Evolutionary conservation across 805 yeast species (phyloP), one percentile per base, ranked within the genome.

Genomic region (Wickerhamiella australiensis): DNA sequence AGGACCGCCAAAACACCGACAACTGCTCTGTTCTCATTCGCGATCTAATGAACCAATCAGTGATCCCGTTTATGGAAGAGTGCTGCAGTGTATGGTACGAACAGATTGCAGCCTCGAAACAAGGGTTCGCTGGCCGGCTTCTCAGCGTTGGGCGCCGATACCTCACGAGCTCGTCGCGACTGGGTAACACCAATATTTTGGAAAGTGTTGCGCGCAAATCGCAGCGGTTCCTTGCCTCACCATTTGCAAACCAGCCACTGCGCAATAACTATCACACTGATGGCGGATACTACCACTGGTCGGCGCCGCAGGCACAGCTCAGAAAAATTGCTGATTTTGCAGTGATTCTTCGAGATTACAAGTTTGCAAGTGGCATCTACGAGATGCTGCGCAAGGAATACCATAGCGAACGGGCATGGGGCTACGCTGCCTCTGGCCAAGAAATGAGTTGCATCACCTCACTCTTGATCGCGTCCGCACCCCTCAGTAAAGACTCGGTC

Each of bases 311-410:
- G 57, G 82, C 85, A 60, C 71, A 77, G 40, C 71, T 87, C 23
- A 70, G 97, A 46, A 82, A 83, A 60, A 68, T 90, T 23, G 97
- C 94, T 0, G 98, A 92, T 63, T 85, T 94, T 85, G 79, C 87
- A 5, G 78, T 90, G 59, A 85, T 92, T 79, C 66, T 88, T n/a
- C 76, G 87, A 33, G 96, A 92, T 67, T 90, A 82, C 70, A 80
- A 80, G 61, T 79, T 77, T 51, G 92, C 96, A 2, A 81, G 82
- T 59, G 70, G 83, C 1, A 82, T 86, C 1, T 90, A 90, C 62
- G 97, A 90, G 52, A 62, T 85, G 46, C 72, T 86, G 35, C 80
- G 81, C 52, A 81, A 82, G 58, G 96, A 88, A 61, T 80, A 80
- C 56, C 69, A 77, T 36, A 75, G 76, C 52, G 92, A 82, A 58